Base-by-base conservation (phyloP, 2,329 filamentous ascomycete species). In the Hymenotorrendiella dingleyae region DNA sequence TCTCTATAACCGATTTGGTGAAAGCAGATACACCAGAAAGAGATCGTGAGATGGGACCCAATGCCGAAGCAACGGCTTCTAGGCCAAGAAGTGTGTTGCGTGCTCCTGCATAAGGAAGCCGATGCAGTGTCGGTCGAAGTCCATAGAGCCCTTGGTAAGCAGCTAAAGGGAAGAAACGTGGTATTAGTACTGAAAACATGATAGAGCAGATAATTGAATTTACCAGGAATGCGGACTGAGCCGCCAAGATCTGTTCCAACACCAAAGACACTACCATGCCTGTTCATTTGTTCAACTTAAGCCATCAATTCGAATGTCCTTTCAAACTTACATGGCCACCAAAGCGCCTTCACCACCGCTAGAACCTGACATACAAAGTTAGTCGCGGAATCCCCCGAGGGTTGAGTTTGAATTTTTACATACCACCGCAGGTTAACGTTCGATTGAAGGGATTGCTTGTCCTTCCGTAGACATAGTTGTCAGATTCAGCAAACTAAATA, bases 41-140 rank as follows among this genome's bases (percentile, higher is more conserved):
- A 1, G 73, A 78, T 0, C 73, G 74, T 0, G 74, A 74, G 11
- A 88, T 58, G 0, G 80, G 79, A 0, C 82, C 83, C 10, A 82
- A 71, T 1, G 82, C 76, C 0, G 76, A 82, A 2, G 77, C 64
- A 23, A 84, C 68, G 0, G 70, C 73, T 49, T 76, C 79, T 52
- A 86, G 80, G 0, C 82, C 82, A 40, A 60, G 54, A 54, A 58
- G 58, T 75, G 75, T 69, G 54, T 82, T 83, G 1, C 80, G 77
- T 64, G 75, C 73, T 14, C 72, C 74, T 57, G 75, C 66, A 44
- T 76, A 77, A 1, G 66, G 65, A 26, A 67, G 54, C 22, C 66
- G 54, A 6, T 64, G 64, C 42, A 54, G 52, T 3, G 52, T 54
- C 7, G 66, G 65, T 28, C 64, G 61, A n/a, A 68, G 51, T 4